A percentile compares a stretch with the other conserved stretches of the same genome.
phyloP scores from a whole-genome alignment of 2,329 filamentous ascomycete genomes.

The Colletotrichum paranaense region DNA sequence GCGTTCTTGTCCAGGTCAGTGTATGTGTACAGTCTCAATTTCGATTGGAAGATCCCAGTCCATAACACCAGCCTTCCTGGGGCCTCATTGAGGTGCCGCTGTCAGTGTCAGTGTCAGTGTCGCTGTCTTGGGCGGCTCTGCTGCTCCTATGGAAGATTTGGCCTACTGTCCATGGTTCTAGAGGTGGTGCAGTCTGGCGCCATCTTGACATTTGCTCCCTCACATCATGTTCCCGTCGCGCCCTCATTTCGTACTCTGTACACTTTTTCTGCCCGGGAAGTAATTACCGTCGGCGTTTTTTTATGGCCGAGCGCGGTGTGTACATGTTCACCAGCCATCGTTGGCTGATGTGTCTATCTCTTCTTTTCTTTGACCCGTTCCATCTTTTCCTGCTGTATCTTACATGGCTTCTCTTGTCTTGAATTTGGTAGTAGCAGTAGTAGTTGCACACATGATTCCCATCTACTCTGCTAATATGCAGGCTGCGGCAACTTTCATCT shows the following conservation, averaged over 20 bases:
- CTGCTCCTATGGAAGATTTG: too few relatives aligned
- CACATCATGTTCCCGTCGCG: neutral
- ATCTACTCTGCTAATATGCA: neutral
- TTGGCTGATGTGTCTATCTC: too few relatives aligned
- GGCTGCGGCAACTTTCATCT: slow-evolving; percentile 29
- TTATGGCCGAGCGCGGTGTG: too few relatives aligned
- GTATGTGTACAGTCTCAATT: neutral
- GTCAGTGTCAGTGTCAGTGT: neutral
- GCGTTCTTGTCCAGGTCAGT: neutral
- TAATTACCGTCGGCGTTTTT: neutral
- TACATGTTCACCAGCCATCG: too few relatives aligned
- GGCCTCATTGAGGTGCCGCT: neutral
- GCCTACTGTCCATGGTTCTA: neutral
- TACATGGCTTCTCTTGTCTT: neutral
- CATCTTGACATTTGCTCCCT: neutral
- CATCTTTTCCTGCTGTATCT: too few relatives aligned
- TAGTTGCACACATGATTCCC: slow-evolving; percentile 27
- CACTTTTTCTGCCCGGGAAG: neutral
- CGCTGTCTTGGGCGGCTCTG: neutral
- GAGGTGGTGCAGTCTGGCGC: neutral
- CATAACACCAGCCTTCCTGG: too few relatives aligned
- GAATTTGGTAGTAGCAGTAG: neutral
- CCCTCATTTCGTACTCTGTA: neutral
- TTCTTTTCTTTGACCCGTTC: too few relatives aligned
- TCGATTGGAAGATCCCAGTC: neutral